A percentile compares a stretch with the other conserved stretches of the same genome.
phyloP scores from a whole-genome alignment of 768 basidiomycete genomes.

The Galerina sulciceps region DNA sequence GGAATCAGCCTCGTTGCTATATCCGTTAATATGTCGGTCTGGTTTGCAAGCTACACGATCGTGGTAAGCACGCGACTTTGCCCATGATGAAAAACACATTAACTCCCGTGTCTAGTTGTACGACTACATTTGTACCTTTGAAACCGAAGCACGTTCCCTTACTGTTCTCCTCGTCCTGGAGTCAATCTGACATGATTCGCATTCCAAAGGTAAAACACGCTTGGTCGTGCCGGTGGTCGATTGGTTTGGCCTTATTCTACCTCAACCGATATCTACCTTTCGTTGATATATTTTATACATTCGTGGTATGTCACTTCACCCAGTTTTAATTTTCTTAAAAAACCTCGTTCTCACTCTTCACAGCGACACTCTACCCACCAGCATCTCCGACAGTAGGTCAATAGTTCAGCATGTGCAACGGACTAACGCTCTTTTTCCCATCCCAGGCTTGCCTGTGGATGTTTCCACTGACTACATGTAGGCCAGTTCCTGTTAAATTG shows the following conservation, averaged over 20 bases:
- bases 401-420: too few relatives aligned
- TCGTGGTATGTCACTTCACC: neutral
- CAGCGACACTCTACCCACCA: neutral
- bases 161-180: neutral
- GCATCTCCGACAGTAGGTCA: neutral
- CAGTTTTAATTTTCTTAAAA: neutral
- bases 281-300: neutral
- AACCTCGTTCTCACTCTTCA: neutral
- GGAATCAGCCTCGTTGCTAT: neutral
- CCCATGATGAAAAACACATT: neutral
- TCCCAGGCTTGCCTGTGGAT: neutral
- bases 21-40: neutral
- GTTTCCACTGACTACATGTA: neutral
- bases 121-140: slow-evolving; percentile 1
- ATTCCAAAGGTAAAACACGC: neutral
- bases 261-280: slow-evolving; percentile 1
- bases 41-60: slow-evolving; percentile 1
- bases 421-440: neutral
- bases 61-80: neutral
- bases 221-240: neutral
- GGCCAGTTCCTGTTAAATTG: neutral
- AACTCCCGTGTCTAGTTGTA: neutral
- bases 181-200: neutral
- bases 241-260: neutral
- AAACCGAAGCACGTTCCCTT: neutral